These are phyloP conservation scores for Castanea crenata DNA, from an alignment of 306 rosid genomes.

Conservation along the genomic window DNA sequence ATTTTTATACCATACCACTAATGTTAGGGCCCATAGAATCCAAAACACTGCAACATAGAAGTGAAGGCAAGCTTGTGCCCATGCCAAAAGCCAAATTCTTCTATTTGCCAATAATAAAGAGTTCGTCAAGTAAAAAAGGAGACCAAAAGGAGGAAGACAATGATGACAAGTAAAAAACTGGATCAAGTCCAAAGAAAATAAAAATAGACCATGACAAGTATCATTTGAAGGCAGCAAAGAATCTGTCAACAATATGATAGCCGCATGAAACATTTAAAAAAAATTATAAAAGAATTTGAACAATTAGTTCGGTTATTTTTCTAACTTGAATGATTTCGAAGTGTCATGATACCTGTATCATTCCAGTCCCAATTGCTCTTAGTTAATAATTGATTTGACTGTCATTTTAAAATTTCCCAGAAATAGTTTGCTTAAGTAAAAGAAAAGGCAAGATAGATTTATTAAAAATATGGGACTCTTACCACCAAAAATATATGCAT, in stretches of 20 bases:
- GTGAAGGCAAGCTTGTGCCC: slow-evolving; percentile 91
- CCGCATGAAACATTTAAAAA: neutral
- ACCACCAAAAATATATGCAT: slow-evolving; percentile 69
- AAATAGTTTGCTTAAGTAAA: neutral
- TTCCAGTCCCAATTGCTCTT: neutral
- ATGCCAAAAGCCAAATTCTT: slow-evolving; percentile 87
- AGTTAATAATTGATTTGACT: neutral
- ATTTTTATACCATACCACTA: slow-evolving; percentile 70
- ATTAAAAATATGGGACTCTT: slow-evolving; percentile 14
- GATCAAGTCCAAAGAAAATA: neutral
- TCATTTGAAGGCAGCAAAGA: neutral
- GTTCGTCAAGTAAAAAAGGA: slow-evolving; percentile 9
- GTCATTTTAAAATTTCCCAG: neutral
- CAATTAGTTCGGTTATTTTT: neutral
- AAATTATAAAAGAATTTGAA: neutral
- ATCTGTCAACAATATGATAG: neutral
- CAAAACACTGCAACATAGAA: slow-evolving; percentile 76
- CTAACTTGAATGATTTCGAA: neutral
- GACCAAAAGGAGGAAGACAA: neutral
- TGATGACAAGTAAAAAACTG: neutral
- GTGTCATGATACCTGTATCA: neutral
- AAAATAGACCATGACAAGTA: neutral
- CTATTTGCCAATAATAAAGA: slow-evolving; percentile 64
- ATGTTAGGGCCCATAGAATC: slow-evolving; percentile 96
- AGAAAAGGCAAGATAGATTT: neutral